A percentile compares a stretch with the other conserved stretches of the same genome.
phyloP scores from a whole-genome alignment of 208 protist species.

The Strigomonas culicis region DNA sequence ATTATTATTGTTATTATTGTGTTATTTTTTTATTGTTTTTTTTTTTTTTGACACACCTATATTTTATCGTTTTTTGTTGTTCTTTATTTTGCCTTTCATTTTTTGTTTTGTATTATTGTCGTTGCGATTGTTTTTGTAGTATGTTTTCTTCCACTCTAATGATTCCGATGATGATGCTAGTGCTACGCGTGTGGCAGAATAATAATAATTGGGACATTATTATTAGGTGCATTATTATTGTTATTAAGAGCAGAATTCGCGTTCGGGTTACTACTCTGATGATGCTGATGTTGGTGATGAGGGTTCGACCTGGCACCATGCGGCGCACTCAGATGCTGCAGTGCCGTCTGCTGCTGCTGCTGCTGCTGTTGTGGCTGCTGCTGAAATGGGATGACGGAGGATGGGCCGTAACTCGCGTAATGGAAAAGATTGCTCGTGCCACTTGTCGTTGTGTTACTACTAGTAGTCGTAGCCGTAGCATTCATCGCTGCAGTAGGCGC shows the following conservation, averaged over 20 bases:
- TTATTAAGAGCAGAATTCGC: neutral
- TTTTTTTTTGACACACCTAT: neutral
- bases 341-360: neutral
- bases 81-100: neutral
- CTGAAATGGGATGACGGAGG: too few species aligned
- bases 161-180: too few species aligned
- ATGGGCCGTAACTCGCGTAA: too few species aligned
- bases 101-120: conserved; percentile 2
- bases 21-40: neutral
- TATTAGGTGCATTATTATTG: neutral
- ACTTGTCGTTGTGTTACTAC: too few species aligned
- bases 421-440: too few species aligned
- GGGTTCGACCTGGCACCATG: too few species aligned
- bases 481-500: too few species aligned
- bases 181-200: too few species aligned
- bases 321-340: neutral
- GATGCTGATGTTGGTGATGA: too few species aligned
- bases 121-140: neutral
- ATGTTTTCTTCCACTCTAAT: too few species aligned
- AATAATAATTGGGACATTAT: neutral
- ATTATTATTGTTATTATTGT: neutral
- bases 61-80: neutral
- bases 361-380: neutral
- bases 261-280: too few species aligned
- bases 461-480: too few species aligned